Base-by-base conservation (phyloP, 2,329 filamentous ascomycete genomes). In the Alternaria hordeiaustralica region DNA sequence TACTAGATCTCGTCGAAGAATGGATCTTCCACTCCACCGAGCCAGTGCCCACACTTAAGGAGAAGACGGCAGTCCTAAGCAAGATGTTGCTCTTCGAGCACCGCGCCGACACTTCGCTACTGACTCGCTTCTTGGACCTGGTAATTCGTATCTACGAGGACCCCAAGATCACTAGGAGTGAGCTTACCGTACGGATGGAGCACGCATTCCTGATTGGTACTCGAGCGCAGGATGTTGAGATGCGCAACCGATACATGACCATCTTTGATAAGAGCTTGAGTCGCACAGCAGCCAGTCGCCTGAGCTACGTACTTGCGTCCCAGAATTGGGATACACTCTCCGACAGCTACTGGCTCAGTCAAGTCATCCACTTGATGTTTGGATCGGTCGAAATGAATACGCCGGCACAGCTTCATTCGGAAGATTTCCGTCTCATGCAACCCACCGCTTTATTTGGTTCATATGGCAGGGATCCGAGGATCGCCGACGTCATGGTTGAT, bases 61-160 rank as follows among this genome's bases (percentile, higher is more conserved):
- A 99, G 81, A 99, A 99, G 84, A 98, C 95, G 0, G 96, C 96
- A 1, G 96, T 99, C 1, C 83, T 99, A n/a, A 94, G 97, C 74
- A 99, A 99, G 82, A 99, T 99, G 96, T 84, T 98, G 15, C 90
- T 94, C 0, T 99, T 99, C 71, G 96, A 99, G 80, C 89, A 92
- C 61, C 88, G 96, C 43, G 83, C 87, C 26, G 95, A 98, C 76
- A 88, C 90, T 30, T 93, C 91, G 0, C 90, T 99, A 82, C 85
- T 99, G 61, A 94, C 91, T 70, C 95, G 95, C 76, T 99, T 98
- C 83, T 85, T 99, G 62, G 92, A 98, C 69, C 88, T 99, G 25
- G 96, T 99, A 25, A 97, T 99, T 71, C 90, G 94, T 53, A 97
- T 99, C 63, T 99, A 99, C 78, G 96, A 99, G 76, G 96, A 99